Conservation (phyloP, 2,329 filamentous ascomycete species). For the Fusarium brevicatenulatum region DNA sequence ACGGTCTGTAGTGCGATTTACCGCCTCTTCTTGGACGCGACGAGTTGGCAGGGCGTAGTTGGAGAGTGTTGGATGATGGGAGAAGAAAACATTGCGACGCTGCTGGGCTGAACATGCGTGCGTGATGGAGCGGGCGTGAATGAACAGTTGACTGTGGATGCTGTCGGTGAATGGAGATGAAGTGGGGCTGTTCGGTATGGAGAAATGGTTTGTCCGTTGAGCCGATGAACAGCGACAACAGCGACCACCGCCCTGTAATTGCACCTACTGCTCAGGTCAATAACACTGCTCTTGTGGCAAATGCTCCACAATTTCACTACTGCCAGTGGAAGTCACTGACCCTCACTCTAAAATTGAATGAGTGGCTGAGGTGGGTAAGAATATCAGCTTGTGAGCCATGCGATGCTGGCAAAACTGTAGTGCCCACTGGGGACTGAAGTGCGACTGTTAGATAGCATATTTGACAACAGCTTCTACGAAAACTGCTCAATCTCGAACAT, state of each 20-base stretch:
- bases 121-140: background rate
- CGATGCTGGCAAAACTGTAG: background rate
- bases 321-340: background rate
- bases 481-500: background rate
- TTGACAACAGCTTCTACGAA: background rate
- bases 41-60: background rate
- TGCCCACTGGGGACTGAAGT: background rate
- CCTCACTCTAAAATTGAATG: background rate
- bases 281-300: background rate
- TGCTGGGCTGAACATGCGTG: background rate
- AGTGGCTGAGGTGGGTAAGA: background rate
- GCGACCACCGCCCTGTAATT: background rate
- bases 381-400: background rate
- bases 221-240: background rate
- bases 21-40: constrained; percentile 11
- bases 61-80: background rate
- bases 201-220: background rate
- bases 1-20: constrained; percentile 21
- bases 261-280: background rate
- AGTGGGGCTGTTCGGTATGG: background rate
- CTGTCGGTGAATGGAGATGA: background rate
- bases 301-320: too few species aligned
- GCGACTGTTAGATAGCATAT: background rate
- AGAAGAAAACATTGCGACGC: background rate
- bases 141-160: background rate